Conservation (phyloP, 345 rosid genomes). For the Populus ilicifolia region DNA sequence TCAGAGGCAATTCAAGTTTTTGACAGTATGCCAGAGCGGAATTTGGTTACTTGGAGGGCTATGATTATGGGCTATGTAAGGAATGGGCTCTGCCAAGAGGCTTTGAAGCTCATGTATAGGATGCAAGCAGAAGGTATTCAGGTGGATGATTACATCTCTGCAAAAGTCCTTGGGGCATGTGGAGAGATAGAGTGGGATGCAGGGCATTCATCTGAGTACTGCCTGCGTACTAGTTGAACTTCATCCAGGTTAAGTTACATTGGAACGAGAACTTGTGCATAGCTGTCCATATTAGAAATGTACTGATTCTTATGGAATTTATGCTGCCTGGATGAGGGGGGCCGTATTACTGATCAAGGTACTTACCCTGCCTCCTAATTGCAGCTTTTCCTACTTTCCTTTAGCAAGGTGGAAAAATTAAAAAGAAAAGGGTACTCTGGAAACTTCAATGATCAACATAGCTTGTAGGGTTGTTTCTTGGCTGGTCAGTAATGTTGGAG, state of each 20-base stretch:
- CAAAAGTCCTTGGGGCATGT: constrained; percentile 58
- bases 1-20: constrained; percentile 73
- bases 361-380: background rate
- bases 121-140: constrained; percentile 75
- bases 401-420: background rate
- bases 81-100: constrained; percentile 70
- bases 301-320: background rate
- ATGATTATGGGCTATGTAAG: constrained; percentile 78
- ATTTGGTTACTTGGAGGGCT: constrained; percentile 71
- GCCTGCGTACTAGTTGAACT: constrained; percentile 37
- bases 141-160: constrained; percentile 62
- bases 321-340: background rate
- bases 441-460: background rate
- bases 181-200: constrained; percentile 55
- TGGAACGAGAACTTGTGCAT: background rate
- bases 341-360: background rate
- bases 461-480: background rate
- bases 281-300: background rate
- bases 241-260: background rate
- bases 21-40: constrained; percentile 68
- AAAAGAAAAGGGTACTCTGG: background rate
- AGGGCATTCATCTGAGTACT: constrained; percentile 32
- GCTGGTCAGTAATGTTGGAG: too few species aligned
- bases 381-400: background rate
- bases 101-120: constrained; percentile 75